Base-by-base conservation (phyloP, 2,329 filamentous ascomycete species). In the Knufia fluminis region DNA sequence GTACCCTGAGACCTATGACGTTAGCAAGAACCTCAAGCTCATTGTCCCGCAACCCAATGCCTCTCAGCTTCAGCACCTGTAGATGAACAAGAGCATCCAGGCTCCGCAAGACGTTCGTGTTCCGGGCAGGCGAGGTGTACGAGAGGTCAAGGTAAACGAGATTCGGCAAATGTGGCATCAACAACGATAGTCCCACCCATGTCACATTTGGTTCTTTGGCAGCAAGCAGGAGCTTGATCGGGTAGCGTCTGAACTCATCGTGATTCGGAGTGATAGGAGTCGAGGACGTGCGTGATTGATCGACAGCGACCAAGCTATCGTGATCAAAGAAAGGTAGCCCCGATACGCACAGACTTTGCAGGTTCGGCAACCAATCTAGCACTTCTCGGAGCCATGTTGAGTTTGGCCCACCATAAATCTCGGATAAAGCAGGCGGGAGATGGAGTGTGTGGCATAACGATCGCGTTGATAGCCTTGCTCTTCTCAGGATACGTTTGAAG, bases 291-390 rank as follows among this genome's bases (percentile, higher is more conserved):
- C 50, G 22, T 4, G 22, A 14, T 19, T 33, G 26, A 23, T 51
- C 49, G 48, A 81, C 59, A 2, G 72, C 74, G 50, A 71, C 64
- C 48, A 82, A 69, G 16, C 76, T 70, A 52, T 72, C 71, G 59
- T 82, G 77, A 50, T 82, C 79, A 57, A 82, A 81, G 59, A 80
- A 81, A 0, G 78, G 76, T 42, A 82, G 62, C 24, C 71, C 71
- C 14, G 76, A 72, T 9, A 82, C 77, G 51, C 81, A 71, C 43
- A 82, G 63, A 1, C 75, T 78, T 56, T 82, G 79, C 14, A 82
- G 64, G 46, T 73, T 72, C 2, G 79, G 79, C 17, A 82, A 65
- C 47, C 68, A 71, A 48, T 79, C 75, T 19, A 82, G 67, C 3
- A 80, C 68, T 51, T 81, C 77, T 43, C 73, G 68, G 32, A 82